Conservation (phyloP, 2,329 filamentous ascomycete genomes). For the Exophiala oligosperma region DNA sequence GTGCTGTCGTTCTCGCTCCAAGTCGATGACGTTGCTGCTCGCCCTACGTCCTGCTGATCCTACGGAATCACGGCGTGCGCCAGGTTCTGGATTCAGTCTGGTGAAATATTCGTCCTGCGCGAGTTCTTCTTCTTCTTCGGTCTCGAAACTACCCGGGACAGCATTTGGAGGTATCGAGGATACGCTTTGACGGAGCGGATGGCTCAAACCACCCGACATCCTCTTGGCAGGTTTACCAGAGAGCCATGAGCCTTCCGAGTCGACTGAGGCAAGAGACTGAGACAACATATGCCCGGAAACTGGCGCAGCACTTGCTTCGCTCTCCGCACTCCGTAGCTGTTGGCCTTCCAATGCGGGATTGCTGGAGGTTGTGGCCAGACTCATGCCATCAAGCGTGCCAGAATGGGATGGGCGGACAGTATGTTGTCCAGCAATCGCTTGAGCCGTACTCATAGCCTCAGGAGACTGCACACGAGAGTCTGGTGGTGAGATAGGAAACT, state of each 20-base stretch:
- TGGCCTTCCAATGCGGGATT: constrained; percentile 22
- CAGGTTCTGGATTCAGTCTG: constrained; percentile 50
- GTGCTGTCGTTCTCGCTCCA: constrained; percentile 58
- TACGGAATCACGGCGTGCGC: constrained; percentile 41
- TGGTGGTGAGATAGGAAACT: constrained; percentile 80
- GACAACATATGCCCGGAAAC: constrained; percentile 53
- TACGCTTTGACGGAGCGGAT: constrained; percentile 49
- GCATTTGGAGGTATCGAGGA: constrained; percentile 42
- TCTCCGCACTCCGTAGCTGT: constrained; percentile 13
- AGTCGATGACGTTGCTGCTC: constrained; percentile 54
- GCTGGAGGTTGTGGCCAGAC: constrained; percentile 32
- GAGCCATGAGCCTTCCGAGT: constrained; percentile 95
- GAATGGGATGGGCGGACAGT: constrained; percentile 16
- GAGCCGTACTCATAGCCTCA: constrained; percentile 49
- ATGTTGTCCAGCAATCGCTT: constrained; percentile 2
- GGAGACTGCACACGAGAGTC: constrained; percentile 79
- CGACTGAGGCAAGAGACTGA: constrained; percentile 87
- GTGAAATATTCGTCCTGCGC: constrained; percentile 75
- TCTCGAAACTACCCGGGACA: constrained; percentile 26
- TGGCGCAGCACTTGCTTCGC: constrained; percentile 12
- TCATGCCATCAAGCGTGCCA: constrained; percentile 29
- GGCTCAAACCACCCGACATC: constrained; percentile 44
- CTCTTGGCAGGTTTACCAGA: constrained; percentile 67
- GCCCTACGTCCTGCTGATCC: constrained; percentile 36
- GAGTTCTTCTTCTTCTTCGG: constrained; percentile 58